Evolutionary conservation across 768 basidiomycete species (phyloP).

Genomic region (Porphyrellus cyaneotinctus): DNA sequence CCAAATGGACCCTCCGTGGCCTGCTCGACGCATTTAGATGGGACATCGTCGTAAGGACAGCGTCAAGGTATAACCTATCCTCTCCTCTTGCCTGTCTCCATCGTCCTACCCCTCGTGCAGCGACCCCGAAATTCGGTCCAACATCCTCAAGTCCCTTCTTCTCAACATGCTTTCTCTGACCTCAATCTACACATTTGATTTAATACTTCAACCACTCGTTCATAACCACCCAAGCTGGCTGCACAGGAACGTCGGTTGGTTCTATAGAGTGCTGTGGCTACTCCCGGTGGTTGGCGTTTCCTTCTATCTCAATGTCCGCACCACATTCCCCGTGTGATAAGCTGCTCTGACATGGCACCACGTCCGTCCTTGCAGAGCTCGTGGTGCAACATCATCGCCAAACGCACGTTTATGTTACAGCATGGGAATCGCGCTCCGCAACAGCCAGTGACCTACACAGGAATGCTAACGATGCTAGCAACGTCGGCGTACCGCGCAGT

Average conservation of each 20-base stretch:
- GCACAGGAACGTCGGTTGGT: constrained; percentile 68
- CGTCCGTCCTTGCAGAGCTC: constrained; percentile 46
- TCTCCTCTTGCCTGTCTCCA: constrained; percentile 5
- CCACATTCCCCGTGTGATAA: constrained; percentile 3
- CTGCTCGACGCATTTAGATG: constrained; percentile 71
- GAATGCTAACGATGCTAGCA: constrained; percentile 69
- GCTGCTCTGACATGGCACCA: constrained; percentile 11
- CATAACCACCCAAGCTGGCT: constrained; percentile 60
- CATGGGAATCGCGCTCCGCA: constrained; percentile 59
- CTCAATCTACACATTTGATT: constrained; percentile 74
- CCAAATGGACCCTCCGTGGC: constrained; percentile 55
- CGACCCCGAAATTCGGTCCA: constrained; percentile 70
- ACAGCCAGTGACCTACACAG: constrained; percentile 58
- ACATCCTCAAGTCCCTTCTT: constrained; percentile 70
- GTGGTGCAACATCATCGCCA: constrained; percentile 76
- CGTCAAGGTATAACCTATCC: constrained; percentile 47
- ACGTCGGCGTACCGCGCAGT: constrained; percentile 78
- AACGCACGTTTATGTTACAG: constrained; percentile 66
- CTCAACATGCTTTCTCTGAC: constrained; percentile 68
- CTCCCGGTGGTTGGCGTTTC: constrained; percentile 71
- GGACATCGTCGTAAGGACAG: constrained; percentile 56
- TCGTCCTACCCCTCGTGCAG: constrained; percentile 35
- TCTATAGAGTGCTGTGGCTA: constrained; percentile 77
- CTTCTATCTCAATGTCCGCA: constrained; percentile 76
- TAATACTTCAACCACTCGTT: constrained; percentile 65